phyloP scores from a whole-genome alignment of 148 eudicot genomes.

The Rhododendron griersonianum region DNA sequence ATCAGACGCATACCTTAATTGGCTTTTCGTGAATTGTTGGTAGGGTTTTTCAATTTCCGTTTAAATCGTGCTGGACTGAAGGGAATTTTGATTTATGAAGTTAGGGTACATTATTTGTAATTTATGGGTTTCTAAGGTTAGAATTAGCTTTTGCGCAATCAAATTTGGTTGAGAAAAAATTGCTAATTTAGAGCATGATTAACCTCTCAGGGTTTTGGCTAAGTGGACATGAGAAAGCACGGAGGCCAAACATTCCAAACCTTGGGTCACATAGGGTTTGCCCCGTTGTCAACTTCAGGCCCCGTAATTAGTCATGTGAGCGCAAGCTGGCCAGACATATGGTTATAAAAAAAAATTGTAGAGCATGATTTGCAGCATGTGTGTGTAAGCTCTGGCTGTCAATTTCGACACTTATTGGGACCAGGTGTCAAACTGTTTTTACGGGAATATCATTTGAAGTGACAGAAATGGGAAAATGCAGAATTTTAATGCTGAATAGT shows the following conservation, averaged over 20 bases:
- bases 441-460: not conserved
- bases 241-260: too few relatives aligned
- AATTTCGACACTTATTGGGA: not conserved
- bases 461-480: not conserved
- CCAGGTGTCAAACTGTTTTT: not conserved
- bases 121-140: conserved; percentile 2
- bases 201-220: too few relatives aligned
- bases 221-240: too few relatives aligned
- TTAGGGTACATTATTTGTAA: not conserved
- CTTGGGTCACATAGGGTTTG: too few relatives aligned
- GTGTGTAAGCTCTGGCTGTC: not conserved
- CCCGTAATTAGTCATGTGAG: too few relatives aligned
- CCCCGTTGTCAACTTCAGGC: too few relatives aligned
- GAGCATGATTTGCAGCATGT: not conserved
- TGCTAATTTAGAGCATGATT: not conserved
- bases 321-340: too few relatives aligned
- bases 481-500: not conserved
- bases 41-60: not conserved
- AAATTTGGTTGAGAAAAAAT: not conserved
- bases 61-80: not conserved
- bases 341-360: too few relatives aligned
- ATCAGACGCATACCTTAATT: not conserved
- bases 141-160: not conserved
- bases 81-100: not conserved
- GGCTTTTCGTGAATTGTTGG: not conserved